Evolutionary conservation across 768 basidiomycete genomes (phyloP).

Genomic region (Sporobolomyces roseus): DNA sequence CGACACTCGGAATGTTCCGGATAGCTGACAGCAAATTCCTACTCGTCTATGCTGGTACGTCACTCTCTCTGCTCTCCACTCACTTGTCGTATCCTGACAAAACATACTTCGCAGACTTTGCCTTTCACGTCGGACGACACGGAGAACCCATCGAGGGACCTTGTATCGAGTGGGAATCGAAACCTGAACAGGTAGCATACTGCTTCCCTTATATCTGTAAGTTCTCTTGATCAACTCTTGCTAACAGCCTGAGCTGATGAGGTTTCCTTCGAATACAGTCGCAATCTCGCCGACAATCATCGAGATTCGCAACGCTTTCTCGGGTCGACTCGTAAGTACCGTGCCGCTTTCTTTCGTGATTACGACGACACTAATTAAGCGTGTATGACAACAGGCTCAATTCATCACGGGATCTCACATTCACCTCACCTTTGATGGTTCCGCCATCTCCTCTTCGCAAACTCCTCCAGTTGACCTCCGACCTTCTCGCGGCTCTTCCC

Average conservation of each 20-base stretch:
- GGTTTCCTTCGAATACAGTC: constrained; percentile 14
- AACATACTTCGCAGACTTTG: constrained; percentile 55
- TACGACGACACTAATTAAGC: too few relatives aligned
- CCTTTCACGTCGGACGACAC: constrained; percentile 84
- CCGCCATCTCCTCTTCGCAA: constrained; percentile 17
- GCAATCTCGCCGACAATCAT: constrained; percentile 42
- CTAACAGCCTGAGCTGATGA: constrained; percentile 50
- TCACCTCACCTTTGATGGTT: constrained; percentile 83
- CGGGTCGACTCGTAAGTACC: constrained; percentile 59
- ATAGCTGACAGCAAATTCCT: constrained; percentile 82
- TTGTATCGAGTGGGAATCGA: constrained; percentile 89
- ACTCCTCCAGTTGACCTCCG: neutral
- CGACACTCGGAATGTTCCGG: constrained; percentile 85
- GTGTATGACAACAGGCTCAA: too few relatives aligned
- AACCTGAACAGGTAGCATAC: constrained; percentile 79
- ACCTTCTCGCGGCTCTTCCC: constrained; percentile 3
- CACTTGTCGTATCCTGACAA: neutral
- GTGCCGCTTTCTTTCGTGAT: neutral
- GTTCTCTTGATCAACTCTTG: constrained; percentile 53
- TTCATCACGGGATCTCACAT: constrained; percentile 77
- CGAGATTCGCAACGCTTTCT: constrained; percentile 51
- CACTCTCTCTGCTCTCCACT: neutral
- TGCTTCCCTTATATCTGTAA: constrained; percentile 71
- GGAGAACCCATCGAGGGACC: constrained; percentile 52
- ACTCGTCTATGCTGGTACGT: constrained; percentile 77